Percentiles rank a stretch among this genome's conserved stretches.
Conservation (phyloP, 2,329 filamentous ascomycete genomes). For the Chaetomium strumarium region DNA sequence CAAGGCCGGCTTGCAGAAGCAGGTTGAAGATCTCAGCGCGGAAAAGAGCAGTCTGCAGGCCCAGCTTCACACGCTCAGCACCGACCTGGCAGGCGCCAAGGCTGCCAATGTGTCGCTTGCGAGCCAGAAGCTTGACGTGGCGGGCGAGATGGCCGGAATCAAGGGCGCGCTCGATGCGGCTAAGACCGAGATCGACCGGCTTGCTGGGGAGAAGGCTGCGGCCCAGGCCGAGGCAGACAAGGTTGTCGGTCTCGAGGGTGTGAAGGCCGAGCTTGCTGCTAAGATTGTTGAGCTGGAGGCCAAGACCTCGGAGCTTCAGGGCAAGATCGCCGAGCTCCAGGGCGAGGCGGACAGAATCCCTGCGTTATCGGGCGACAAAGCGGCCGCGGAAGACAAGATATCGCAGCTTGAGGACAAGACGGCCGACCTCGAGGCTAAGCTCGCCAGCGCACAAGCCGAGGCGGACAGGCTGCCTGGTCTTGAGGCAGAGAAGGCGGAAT, state of each 20-base stretch:
- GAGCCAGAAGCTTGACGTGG: slow-evolving; percentile 24
- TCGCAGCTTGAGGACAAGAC: slow-evolving; percentile 19
- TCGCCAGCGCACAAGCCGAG: slow-evolving; percentile 17
- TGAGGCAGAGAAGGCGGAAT: slow-evolving; percentile 15
- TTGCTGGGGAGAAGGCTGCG: slow-evolving; percentile 20
- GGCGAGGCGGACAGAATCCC: slow-evolving; percentile 24
- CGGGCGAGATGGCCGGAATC: slow-evolving; percentile 16
- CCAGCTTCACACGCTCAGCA: slow-evolving; percentile 21
- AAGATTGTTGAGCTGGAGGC: slow-evolving; percentile 19
- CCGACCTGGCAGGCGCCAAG: slow-evolving; percentile 26
- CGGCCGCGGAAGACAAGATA: slow-evolving; percentile 15
- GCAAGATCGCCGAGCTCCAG: slow-evolving; percentile 18
- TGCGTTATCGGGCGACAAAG: slow-evolving; percentile 21
- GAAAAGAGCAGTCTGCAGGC: slow-evolving; percentile 16
- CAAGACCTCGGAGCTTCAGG: slow-evolving; percentile 19
- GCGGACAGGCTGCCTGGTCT: slow-evolving; percentile 18
- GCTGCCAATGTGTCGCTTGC: slow-evolving; percentile 26
- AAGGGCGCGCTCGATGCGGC: slow-evolving; percentile 19
- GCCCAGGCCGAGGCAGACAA: slow-evolving; percentile 24
- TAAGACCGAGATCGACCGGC: slow-evolving; percentile 19
- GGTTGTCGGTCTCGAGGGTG: slow-evolving; percentile 16
- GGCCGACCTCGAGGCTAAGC: slow-evolving; percentile 17
- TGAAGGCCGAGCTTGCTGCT: slow-evolving; percentile 15
- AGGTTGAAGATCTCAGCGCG: slow-evolving; percentile 18
- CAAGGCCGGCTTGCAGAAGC: slow-evolving; percentile 21